These are phyloP conservation scores for Astrothelium subdiscretum DNA, from an alignment of 495 filamentous ascomycete genomes.

Conservation along the genomic window DNA sequence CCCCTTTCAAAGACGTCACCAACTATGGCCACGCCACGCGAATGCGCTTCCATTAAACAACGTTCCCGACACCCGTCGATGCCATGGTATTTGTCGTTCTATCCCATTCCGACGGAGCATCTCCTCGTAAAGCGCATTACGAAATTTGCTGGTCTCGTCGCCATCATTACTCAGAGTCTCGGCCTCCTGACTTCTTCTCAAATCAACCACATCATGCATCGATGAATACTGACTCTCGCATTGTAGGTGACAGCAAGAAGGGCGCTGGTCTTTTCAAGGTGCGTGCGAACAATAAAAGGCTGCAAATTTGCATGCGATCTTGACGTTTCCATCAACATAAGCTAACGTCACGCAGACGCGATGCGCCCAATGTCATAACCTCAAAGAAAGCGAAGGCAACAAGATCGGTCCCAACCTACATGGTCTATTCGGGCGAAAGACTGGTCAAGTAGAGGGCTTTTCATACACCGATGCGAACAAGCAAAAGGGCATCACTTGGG, in stretches of 20 bases:
- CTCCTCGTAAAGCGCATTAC: too few relatives aligned
- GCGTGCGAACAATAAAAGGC: constrained; percentile 5
- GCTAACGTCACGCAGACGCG: constrained; percentile 50
- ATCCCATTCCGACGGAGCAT: background rate
- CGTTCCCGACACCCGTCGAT: background rate
- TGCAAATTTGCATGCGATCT: background rate
- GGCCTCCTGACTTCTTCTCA: background rate
- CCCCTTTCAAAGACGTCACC: background rate
- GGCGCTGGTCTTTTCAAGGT: constrained; percentile 97
- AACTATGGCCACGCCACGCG: background rate
- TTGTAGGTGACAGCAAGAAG: constrained; percentile 83
- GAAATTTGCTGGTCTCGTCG: background rate
- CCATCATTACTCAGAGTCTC: background rate
- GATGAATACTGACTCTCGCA: constrained; percentile 23
- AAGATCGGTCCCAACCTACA: constrained; percentile 95
- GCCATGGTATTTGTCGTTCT: background rate
- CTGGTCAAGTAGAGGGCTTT: constrained; percentile 81
- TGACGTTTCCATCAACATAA: background rate
- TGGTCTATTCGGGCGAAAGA: constrained; percentile 96
- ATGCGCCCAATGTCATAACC: constrained; percentile 96
- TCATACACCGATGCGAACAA: constrained; percentile 99
- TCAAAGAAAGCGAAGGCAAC: constrained; percentile 77
- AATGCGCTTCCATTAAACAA: background rate
- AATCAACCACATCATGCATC: background rate
- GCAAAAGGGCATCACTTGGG: constrained; percentile 83